phyloP scores from a whole-genome alignment of 2,329 filamentous ascomycete genomes.

The Colletotrichum sp. region DNA sequence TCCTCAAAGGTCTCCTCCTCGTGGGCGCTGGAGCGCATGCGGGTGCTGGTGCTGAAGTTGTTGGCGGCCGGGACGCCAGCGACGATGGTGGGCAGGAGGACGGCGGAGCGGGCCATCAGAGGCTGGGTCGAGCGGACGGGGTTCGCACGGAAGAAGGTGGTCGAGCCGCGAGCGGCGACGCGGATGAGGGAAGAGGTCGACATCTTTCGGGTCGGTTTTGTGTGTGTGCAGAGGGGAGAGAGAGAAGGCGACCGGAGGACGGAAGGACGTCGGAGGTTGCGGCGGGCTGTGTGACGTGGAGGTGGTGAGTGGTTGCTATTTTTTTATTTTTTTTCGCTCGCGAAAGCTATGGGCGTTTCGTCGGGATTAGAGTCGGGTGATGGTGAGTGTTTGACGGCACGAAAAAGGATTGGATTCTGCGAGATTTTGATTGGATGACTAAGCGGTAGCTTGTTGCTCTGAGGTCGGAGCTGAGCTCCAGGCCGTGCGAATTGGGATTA shows the following conservation, averaged over 20 bases:
- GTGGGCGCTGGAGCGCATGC: conserved; percentile 64
- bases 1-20: conserved; percentile 98
- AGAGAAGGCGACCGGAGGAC: conserved; percentile 10
- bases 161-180: conserved; percentile 70
- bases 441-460: conserved; percentile 15
- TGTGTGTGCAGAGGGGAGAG: conserved; percentile 1
- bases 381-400: conserved; percentile 20
- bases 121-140: conserved; percentile 58
- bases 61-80: conserved; percentile 50
- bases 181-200: conserved; percentile 73
- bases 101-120: conserved; percentile 59
- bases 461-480: conserved; percentile 17
- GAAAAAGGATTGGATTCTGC: conserved; percentile 24
- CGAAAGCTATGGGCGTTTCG: conserved; percentile 19
- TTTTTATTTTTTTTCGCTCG: conserved; percentile 13
- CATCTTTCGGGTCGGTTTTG: conserved; percentile 46
- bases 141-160: conserved; percentile 68
- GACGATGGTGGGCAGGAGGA: conserved; percentile 50
- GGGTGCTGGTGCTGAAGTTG: conserved; percentile 67
- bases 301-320: not conserved
- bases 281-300: conserved; percentile 17
- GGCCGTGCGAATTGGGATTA: conserved; percentile 18
- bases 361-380: conserved; percentile 33
- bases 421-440: conserved; percentile 25
- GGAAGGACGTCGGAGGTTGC: not conserved